Evolutionary conservation across 1,284 basidiomycete genomes (phyloP).

Genomic region (Xerocomus minutiporus): DNA sequence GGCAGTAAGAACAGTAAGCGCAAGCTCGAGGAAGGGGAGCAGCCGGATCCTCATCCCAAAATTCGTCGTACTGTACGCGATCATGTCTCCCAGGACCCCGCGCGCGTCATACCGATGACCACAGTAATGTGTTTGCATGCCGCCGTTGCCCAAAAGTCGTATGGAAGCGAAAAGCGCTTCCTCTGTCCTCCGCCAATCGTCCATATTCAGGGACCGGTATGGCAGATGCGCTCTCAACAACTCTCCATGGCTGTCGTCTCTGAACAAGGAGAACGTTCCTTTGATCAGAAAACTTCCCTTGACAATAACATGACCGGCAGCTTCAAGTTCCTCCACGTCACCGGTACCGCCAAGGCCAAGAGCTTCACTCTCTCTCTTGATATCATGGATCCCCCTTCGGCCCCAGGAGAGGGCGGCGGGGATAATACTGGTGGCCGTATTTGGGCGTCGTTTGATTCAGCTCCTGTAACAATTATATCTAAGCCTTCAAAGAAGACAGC

Average conservation of each 20-base stretch:
- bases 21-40: constrained; percentile 64
- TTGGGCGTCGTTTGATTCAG: constrained; percentile 90
- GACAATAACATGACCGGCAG: constrained; percentile 79
- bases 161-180: constrained; percentile 88
- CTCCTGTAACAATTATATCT: constrained; percentile 90
- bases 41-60: constrained; percentile 69
- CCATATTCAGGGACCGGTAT: constrained; percentile 79
- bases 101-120: constrained; percentile 77
- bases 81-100: constrained; percentile 67
- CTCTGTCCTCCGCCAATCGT: constrained; percentile 87
- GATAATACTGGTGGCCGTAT: constrained; percentile 58
- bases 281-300: constrained; percentile 75
- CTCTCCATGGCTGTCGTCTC: constrained; percentile 83
- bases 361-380: constrained; percentile 83
- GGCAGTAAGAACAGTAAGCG: constrained; percentile 51
- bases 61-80: constrained; percentile 77
- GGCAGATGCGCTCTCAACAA: constrained; percentile 74
- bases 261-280: constrained; percentile 76
- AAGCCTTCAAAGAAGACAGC: constrained; percentile 97
- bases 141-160: constrained; percentile 88
- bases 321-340: constrained; percentile 89
- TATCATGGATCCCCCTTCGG: constrained; percentile 63
- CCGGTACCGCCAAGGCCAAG: constrained; percentile 84
- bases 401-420: constrained; percentile 47
- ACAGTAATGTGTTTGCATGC: constrained; percentile 85